Percentiles rank a stretch among this genome's conserved stretches.
phyloP scores from a whole-genome alignment of 352 stramenopile genomes.

The Phytophthora palmivora region DNA sequence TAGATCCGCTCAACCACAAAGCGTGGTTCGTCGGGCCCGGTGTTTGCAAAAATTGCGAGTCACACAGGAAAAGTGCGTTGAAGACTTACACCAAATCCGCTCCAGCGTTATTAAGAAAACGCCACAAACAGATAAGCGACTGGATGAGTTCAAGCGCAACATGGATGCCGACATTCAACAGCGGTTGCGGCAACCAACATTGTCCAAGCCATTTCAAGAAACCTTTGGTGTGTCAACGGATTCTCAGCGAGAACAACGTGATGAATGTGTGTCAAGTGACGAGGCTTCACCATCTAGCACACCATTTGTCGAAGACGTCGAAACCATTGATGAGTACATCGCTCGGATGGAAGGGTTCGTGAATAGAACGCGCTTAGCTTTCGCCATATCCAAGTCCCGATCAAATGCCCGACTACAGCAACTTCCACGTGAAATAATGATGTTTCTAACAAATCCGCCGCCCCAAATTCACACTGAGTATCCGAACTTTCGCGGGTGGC shows the following conservation, averaged over 20 bases:
- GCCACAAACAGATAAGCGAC: neutral
- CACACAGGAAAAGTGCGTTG: slow-evolving; percentile 2
- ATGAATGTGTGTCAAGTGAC: slow-evolving; percentile 1
- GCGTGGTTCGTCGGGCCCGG: slow-evolving; percentile 32
- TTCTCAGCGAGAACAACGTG: slow-evolving; percentile 10
- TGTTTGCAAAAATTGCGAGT: slow-evolving; percentile 29
- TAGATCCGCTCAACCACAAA: slow-evolving; percentile 37
- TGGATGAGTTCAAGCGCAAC: slow-evolving; percentile 19
- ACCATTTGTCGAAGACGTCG: neutral
- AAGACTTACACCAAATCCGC: slow-evolving; percentile 14
- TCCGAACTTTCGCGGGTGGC: too few species aligned
- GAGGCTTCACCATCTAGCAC: neutral
- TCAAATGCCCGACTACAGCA: neutral
- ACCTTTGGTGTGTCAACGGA: slow-evolving; percentile 4
- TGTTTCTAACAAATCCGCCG: slow-evolving; percentile 12
- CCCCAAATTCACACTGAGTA: neutral
- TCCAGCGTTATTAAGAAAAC: neutral
- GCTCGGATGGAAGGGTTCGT: slow-evolving; percentile 24
- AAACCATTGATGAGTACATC: slow-evolving; percentile 33
- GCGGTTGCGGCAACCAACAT: neutral
- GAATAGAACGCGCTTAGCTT: slow-evolving; percentile 1
- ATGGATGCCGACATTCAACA: slow-evolving; percentile 12
- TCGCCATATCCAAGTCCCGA: neutral
- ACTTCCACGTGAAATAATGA: slow-evolving; percentile 24
- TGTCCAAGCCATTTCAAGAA: neutral